Base-by-base conservation (phyloP, 108 stramenopile species). In the Asterionellopsis glacialis region DNA sequence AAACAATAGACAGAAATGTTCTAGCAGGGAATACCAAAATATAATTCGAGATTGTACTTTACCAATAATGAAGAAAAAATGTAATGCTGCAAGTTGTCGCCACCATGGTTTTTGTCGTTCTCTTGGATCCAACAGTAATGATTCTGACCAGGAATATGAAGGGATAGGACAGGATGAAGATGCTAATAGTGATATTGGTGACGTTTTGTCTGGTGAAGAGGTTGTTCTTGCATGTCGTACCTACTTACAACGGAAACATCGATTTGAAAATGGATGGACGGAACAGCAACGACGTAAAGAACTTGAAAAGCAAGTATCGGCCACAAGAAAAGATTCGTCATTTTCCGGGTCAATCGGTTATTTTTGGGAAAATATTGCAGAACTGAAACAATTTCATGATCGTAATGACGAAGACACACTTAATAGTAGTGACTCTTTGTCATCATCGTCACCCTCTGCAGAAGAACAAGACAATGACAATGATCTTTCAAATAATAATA, bases 161-260 rank as follows among this genome's bases (percentile, higher is more conserved):
- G 33, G 33, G n/a, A n/a, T n/a, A n/a, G 33, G 33, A 33, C 33
- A 33, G 2, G 33, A 33, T 33, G 33, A 33, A 5, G 33, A 33
- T 33, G 33, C 2, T 33, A 7, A 33, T 33, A 7, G 7, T 33
- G 33, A 33, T 33, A 7, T 5, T 33, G 33, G 7, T 33, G 33
- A 33, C 7, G 33, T 33, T 2, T 33, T 77, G 38, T 82, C 81
- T 4, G 81, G 77, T 55, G 81, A 69, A 9, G 81, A 88, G 70
- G 71, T 80, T 1, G 60, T 92, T 27, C 79, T 92, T 2, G 91
- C 91, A 0, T 88, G 87, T 61, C 64, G 79, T 24, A 69, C 85
- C 0, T 88, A 78, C 48, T 57, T 92, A 51, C 71, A 75, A 26
- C 70, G 81, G 9, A 78, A 72, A 40, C 82, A 87, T 47, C 74